Percentiles rank a stretch among this genome's conserved stretches.
phyloP scores from a whole-genome alignment of 768 basidiomycete species.

The Russula foetens region DNA sequence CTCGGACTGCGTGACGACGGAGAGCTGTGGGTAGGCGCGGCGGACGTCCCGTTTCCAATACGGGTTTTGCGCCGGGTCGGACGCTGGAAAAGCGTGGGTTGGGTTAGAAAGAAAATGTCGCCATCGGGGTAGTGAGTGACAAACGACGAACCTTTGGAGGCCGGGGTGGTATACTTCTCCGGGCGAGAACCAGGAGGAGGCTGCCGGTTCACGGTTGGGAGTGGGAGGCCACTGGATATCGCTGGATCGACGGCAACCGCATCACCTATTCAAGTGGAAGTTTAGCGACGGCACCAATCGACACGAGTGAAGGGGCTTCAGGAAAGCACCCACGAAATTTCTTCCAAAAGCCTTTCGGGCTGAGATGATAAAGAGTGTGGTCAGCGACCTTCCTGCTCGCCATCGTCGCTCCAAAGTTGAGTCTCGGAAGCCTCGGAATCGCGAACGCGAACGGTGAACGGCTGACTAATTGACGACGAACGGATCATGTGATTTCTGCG shows the following conservation, averaged over 20 bases:
- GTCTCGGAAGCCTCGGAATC: not conserved
- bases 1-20: constrained; percentile 78
- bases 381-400: constrained; percentile 77
- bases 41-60: constrained; percentile 97
- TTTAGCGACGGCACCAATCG: not conserved
- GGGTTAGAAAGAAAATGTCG: constrained; percentile 13
- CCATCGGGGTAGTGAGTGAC: constrained; percentile 6
- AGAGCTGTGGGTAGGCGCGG: constrained; percentile 86
- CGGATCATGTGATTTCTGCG: not conserved
- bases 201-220: constrained; percentile 62
- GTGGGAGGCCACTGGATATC: constrained; percentile 84
- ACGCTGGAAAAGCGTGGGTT: constrained; percentile 45
- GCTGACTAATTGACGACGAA: constrained; percentile 1
- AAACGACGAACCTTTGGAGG: constrained; percentile 64
- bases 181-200: constrained; percentile 86
- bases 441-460: not conserved
- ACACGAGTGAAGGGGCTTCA: too few species aligned
- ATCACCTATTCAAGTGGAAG: constrained; percentile 54
- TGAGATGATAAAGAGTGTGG: constrained; percentile 83
- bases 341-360: constrained; percentile 92
- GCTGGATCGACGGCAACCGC: constrained; percentile 78
- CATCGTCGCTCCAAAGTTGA: constrained; percentile 38
- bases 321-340: constrained; percentile 64
- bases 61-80: constrained; percentile 80
- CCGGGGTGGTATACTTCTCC: constrained; percentile 80